Base-by-base conservation (phyloP, 2,329 filamentous ascomycete genomes). In the Trichoderma arundinaceum region DNA sequence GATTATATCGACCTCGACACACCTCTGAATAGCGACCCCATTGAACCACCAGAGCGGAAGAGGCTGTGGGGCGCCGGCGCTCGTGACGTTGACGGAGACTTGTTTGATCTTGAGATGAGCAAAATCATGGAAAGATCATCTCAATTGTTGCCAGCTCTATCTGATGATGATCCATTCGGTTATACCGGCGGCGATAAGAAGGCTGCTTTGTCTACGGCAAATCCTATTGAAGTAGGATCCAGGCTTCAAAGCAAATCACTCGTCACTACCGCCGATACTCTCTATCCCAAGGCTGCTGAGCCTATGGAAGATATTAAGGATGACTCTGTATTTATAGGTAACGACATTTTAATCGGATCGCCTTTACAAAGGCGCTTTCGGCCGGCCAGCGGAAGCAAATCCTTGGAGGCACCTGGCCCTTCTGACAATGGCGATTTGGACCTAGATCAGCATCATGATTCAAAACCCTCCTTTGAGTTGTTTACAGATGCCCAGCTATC, bases 31-130 rank as follows among this genome's bases (percentile, higher is more conserved):
- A 80, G 79, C 66, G 79, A 80, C 48, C 68, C 70, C 0, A 68
- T 78, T 22, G 78, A 79, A 46, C 72, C 73, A 9, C 68, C 71
- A 3, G 73, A 75, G 57, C 67, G 66, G 28, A 72, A 72, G 32
- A 82, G 84, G 63, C 80, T 95, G 1, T 96, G 92, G 92, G 82
- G 83, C 66, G 89, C 88, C 44, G 89, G 88, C 5, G 86, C 90
- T 28, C 83, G 92, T 69, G 88, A 92, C 72, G 78, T 79, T 0
- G 84, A 88, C 22, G 90, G 90, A 1, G 83, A 86, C 13, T 74
- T 94, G 2, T 80, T 91, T 58, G 84, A 89, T 60, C 75, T 87
- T 12, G 86, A 90, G 68, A 79, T 88, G 17, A 77, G 91, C 48
- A 86, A 92, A 63, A 75, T 90, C 17, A 79, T 81, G 5, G 79